Evolutionary conservation across 2,329 filamentous ascomycete species (phyloP).

Genomic region (Aspergillus calidoustus): DNA sequence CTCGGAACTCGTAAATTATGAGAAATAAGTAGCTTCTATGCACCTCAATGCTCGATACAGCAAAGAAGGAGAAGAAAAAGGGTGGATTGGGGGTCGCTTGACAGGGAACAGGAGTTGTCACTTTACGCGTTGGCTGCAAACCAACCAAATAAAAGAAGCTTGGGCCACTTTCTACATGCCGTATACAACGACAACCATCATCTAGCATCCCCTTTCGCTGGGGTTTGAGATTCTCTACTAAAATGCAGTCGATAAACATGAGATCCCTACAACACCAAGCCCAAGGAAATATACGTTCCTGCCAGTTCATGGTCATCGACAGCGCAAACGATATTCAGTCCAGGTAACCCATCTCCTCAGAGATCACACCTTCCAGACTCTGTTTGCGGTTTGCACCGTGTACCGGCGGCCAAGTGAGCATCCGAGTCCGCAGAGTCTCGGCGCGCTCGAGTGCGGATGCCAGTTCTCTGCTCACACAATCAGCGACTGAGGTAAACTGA

Average conservation of each 20-base stretch:
- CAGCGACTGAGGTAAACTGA: slow-evolving; percentile 18
- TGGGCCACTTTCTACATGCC: slow-evolving; percentile 35
- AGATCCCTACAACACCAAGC: background rate
- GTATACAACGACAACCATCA: slow-evolving; percentile 1
- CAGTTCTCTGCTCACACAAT: slow-evolving; percentile 47
- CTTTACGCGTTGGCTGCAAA: slow-evolving; percentile 14
- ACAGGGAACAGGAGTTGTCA: slow-evolving; percentile 19
- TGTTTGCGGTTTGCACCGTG: slow-evolving; percentile 49
- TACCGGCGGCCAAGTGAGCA: slow-evolving; percentile 56
- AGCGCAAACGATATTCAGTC: slow-evolving; percentile 42
- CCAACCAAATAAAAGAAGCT: slow-evolving; percentile 31
- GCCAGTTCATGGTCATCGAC: background rate
- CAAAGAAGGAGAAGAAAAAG: slow-evolving; percentile 18
- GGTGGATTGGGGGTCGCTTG: slow-evolving; percentile 7
- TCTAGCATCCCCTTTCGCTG: background rate
- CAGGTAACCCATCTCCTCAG: slow-evolving; percentile 62
- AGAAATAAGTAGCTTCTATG: background rate
- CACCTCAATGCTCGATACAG: slow-evolving; percentile 16
- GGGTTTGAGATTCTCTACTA: background rate
- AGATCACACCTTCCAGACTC: slow-evolving; percentile 57
- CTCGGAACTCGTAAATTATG: slow-evolving; percentile 9
- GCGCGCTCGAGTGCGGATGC: slow-evolving; percentile 52
- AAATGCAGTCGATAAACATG: background rate
- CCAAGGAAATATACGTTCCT: background rate
- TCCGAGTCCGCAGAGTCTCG: slow-evolving; percentile 50